Base-by-base conservation (phyloP, 257 asterid species). In the Asclepias syriaca region DNA sequence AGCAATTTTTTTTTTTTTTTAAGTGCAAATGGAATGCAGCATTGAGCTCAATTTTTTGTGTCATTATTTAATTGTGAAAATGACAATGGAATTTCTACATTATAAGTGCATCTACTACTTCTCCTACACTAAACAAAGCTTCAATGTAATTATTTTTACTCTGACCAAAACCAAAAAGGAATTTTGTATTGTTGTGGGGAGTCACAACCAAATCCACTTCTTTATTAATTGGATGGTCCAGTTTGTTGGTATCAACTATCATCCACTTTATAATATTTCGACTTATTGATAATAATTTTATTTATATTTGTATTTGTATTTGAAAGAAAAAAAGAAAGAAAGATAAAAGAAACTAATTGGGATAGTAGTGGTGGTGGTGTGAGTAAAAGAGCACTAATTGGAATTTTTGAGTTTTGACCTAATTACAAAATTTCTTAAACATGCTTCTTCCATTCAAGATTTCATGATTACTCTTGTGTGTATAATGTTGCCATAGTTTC, bases 341-440 rank as follows among this genome's bases (percentile, higher is more conserved):
- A 55, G 15, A 75, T n/a, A n/a, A n/a, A 65, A 21, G 24, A 49
- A 46, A 40, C 24, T 46, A 34, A 34, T 34, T 1, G 37, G 50
- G 10, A 60, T 51, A 18, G 61, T 66, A 76, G 70, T 46, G 6
- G 21, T 50, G 50, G 77, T 68, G 76, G 67, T 70, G 22, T 34
- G 22, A 59, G 56, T 63, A 57, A 72, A 77, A 40, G 6, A 68
- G 73, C 81, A 72, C 74, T 77, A 71, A 8, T 64, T 63, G 14
- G 43, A 63, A 43, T 43, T 43, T 53, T 4, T 39, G 21, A 65
- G 54, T 60, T 60, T 60, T 60, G 75, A 48, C 75, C 22, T 65
- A 65, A 40, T 57, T 24, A 8, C 43, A 70, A 7, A 40, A 7
- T 8, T 72, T 32, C 5, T 27, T 34, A 46, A 65, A 68, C 46